These are phyloP conservation scores for Bromus sterilis DNA, from an alignment of 176 grass and related monocot genomes.

Conservation along the genomic window DNA sequence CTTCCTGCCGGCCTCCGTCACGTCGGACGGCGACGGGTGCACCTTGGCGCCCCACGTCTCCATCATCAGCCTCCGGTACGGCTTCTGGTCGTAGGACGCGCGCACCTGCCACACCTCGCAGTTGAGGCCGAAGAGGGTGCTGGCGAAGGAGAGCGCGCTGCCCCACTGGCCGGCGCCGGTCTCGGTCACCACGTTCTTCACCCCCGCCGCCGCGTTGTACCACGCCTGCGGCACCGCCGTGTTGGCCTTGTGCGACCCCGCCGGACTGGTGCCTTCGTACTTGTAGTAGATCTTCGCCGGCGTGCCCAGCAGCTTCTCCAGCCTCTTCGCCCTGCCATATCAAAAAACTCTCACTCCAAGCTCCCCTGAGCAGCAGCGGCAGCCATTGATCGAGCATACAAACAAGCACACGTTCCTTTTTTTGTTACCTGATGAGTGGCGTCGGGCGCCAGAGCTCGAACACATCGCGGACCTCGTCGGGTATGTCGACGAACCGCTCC, in stretches of 20 bases:
- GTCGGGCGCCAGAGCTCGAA: slow-evolving; percentile 90
- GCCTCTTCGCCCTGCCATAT: slow-evolving; percentile 54
- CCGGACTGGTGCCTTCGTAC: slow-evolving; percentile 92
- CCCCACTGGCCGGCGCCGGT: slow-evolving; percentile 97
- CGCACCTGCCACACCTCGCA: slow-evolving; percentile 98
- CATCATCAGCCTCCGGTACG: slow-evolving; percentile 88
- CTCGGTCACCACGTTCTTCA: slow-evolving; percentile 81
- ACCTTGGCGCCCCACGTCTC: slow-evolving; percentile 96
- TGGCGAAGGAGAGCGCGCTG: slow-evolving; percentile 90
- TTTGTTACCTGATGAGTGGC: slow-evolving; percentile 73
- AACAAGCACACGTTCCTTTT: not conserved
- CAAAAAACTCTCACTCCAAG: not conserved
- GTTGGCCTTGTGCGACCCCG: slow-evolving; percentile 92
- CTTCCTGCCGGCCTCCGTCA: slow-evolving; percentile 53
- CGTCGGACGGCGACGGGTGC: slow-evolving; percentile 63
- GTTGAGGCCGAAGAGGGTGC: slow-evolving; percentile 77
- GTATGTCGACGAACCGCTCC: slow-evolving; percentile 73
- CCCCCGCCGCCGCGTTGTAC: slow-evolving; percentile 76
- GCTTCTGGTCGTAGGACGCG: slow-evolving; percentile 95
- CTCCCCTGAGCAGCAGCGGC: not conserved
- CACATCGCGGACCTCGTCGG: slow-evolving; percentile 69
- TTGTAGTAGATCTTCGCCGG: slow-evolving; percentile 99
- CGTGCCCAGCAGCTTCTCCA: slow-evolving; percentile 74
- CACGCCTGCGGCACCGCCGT: slow-evolving; percentile 92
- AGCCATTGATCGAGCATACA: not conserved